Percentiles rank a stretch among this genome's conserved stretches.
Conservation (phyloP, 495 filamentous ascomycete genomes). For the Hyaloscypha finlandica region DNA sequence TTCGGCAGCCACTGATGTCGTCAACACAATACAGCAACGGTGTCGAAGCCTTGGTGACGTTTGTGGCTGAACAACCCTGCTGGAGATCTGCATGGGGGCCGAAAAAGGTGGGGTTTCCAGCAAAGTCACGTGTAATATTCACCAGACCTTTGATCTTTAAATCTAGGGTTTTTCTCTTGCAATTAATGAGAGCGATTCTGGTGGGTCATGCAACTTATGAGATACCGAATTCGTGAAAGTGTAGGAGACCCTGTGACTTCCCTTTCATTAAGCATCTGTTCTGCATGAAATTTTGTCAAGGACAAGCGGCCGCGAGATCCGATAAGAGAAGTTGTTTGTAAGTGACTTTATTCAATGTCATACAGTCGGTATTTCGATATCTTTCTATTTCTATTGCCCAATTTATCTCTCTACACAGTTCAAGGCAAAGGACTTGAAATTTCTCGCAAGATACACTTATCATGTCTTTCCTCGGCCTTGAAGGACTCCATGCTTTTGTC, state of each 20-base stretch:
- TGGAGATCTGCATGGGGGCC: background rate
- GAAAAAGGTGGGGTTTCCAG: background rate
- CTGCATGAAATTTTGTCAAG: background rate
- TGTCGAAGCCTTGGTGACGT: background rate
- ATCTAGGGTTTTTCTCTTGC: too few relatives aligned
- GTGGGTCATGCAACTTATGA: background rate
- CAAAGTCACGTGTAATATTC: background rate
- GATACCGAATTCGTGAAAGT: background rate
- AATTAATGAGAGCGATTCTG: too few relatives aligned
- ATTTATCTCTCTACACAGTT: background rate
- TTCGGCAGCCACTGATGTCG: slow-evolving; percentile 12
- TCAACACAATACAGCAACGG: slow-evolving; percentile 6
- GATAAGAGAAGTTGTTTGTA: slow-evolving; percentile 2
- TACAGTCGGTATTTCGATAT: background rate
- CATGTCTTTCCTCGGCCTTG: slow-evolving; percentile 51
- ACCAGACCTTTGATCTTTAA: background rate
- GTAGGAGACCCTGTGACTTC: background rate
- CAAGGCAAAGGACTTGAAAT: background rate
- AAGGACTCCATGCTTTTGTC: slow-evolving; percentile 59
- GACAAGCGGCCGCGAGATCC: background rate
- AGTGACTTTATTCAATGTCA: background rate
- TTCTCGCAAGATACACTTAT: background rate
- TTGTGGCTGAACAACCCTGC: background rate
- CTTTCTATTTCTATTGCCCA: background rate
- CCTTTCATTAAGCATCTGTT: background rate